Conservation (phyloP, 768 basidiomycete species). For the Amanita jacksonii region DNA sequence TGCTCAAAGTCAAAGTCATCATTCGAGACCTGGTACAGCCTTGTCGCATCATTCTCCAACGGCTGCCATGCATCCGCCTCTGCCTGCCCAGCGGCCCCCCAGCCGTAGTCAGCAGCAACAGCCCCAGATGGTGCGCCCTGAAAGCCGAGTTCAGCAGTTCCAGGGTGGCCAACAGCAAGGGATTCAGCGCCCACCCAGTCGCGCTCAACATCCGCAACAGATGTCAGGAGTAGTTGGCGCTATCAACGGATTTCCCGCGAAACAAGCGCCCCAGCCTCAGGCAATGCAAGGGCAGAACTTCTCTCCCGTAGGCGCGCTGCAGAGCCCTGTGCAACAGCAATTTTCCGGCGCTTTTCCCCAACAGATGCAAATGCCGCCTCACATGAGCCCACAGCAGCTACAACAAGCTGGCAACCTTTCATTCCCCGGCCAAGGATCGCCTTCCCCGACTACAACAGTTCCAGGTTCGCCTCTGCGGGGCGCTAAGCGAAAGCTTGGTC, state of each 20-base stretch:
- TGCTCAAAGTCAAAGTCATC: conserved; percentile 11
- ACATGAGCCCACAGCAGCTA: conserved; percentile 7
- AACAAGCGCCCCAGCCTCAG: conserved; percentile 9
- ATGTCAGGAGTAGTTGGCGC: background rate
- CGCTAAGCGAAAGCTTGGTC: conserved; percentile 20
- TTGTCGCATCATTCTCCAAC: conserved; percentile 13
- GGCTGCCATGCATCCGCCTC: conserved; percentile 9
- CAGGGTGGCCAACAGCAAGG: conserved; percentile 3
- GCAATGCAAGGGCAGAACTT: background rate
- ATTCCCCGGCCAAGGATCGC: conserved; percentile 7
- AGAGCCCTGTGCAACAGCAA: conserved; percentile 12
- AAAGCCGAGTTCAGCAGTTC: conserved; percentile 11
- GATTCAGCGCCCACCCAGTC: conserved; percentile 10
- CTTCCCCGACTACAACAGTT: conserved; percentile 9
- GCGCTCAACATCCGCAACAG: conserved; percentile 9
- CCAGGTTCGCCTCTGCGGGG: conserved; percentile 22
- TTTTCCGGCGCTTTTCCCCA: conserved; percentile 9
- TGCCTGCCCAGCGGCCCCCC: conserved; percentile 9
- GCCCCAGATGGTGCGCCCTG: conserved; percentile 9
- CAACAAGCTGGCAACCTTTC: conserved; percentile 2
- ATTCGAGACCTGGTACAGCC: conserved; percentile 14
- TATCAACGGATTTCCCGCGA: conserved; percentile 9
- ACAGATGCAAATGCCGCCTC: conserved; percentile 13
- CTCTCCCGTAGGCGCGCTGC: background rate
- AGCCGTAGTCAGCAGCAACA: conserved; percentile 12